Conservation (phyloP, 306 rosid genomes). For the Trifolium dubium region DNA sequence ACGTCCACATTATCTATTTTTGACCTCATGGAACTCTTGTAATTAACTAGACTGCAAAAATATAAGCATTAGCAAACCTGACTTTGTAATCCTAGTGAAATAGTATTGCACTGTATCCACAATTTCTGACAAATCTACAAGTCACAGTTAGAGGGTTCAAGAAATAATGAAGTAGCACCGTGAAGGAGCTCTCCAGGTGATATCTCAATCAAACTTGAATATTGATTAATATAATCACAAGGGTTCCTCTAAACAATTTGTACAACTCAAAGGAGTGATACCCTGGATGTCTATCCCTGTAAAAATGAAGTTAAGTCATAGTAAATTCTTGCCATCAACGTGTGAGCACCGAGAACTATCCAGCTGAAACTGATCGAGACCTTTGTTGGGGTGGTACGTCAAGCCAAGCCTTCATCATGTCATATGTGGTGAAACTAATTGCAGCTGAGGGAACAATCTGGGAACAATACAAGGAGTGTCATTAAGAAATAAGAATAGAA, state of each 20-base stretch:
- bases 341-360: conserved; percentile 40
- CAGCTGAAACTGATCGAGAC: conserved; percentile 55
- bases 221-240: conserved; percentile 7
- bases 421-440: conserved; percentile 83
- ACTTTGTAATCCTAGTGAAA: background rate
- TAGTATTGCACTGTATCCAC: conserved; percentile 1
- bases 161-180: conserved; percentile 5
- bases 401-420: conserved; percentile 83
- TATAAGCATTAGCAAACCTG: background rate
- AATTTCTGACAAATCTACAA: conserved; percentile 19
- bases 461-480: conserved; percentile 30
- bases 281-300: conserved; percentile 22
- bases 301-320: conserved; percentile 5
- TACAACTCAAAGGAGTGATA: conserved; percentile 13
- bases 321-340: conserved; percentile 22
- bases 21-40: background rate
- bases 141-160: conserved; percentile 7
- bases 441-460: conserved; percentile 99
- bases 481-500: conserved; percentile 19
- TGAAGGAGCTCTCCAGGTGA: conserved; percentile 6
- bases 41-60: background rate
- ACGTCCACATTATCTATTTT: background rate
- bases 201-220: conserved; percentile 12
- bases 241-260: conserved; percentile 33
- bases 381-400: conserved; percentile 70